Base-by-base conservation (phyloP, 148 eudicot genomes). In the Rhododendron vialii region DNA sequence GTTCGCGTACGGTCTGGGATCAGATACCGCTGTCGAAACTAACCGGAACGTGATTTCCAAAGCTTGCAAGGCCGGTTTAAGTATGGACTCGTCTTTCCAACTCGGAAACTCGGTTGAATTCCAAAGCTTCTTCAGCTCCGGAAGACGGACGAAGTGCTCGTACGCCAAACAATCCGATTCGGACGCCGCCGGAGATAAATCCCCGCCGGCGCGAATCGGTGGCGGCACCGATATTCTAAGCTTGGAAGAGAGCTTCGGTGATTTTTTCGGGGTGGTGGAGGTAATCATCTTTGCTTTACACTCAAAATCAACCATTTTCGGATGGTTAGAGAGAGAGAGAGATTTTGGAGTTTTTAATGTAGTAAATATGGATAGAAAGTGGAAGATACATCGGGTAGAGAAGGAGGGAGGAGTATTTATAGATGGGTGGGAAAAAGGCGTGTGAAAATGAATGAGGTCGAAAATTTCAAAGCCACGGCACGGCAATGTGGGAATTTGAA, bases 11-110 rank as follows among this genome's bases (percentile, higher is more conserved):
- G 91, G 95, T 55, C 97, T 87, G 2, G 91, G 86, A 61, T 94
- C 98, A 18, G 92, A 88, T 8, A 95, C 35, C 17, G 89, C 88
- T 63, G 90, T 85, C 1, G 98, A 93, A 7, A 95, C 67, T 13
- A 95, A 89, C 87, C 97, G 95, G 87, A 95, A 93, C 0, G 98
- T 92, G 77, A 94, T 89, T 80, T 95, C 98, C 30, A 95, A 71
- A 1, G 86, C 97, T 81, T 90, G 92, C 48, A 95, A 82, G 36
- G 92, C 96, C 79, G 98, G 98, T 85, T 89, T 92, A 4, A 94
- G 82, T 0, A 94, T 18, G 2, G 92, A 83, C 81, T 94, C 98
- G 86, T 88, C 87, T 22, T 87, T 85, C 98, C 98, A 95, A 13
- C 85, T 83, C 1, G 94, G 93, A 26, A 95, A 94, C 20, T 92